Conservation (phyloP, 2,329 filamentous ascomycete genomes). For the Fulvia fulva region DNA sequence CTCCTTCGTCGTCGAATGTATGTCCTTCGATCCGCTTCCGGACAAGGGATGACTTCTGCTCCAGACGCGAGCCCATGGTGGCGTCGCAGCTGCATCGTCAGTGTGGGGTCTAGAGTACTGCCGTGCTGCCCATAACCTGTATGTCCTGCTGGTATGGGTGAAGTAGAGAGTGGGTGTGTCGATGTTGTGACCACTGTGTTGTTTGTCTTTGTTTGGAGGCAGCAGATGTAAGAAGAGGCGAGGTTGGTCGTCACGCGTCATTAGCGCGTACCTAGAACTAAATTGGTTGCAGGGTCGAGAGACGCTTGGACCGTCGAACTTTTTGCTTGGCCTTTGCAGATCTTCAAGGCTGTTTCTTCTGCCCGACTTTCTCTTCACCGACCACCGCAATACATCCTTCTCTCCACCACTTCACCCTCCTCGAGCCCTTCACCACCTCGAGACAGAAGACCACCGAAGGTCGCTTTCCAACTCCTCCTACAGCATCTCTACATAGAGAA, state of each 20-base stretch:
- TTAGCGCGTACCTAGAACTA: neutral
- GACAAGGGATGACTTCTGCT: slow-evolving; percentile 56
- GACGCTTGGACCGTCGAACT: neutral
- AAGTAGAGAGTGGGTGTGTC: neutral
- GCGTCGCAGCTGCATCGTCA: slow-evolving; percentile 11
- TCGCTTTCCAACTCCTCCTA: slow-evolving; percentile 5
- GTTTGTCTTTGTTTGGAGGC: neutral
- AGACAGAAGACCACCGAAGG: slow-evolving; percentile 16
- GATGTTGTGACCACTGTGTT: neutral
- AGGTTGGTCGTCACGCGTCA: neutral
- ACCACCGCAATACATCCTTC: neutral
- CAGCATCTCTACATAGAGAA: slow-evolving; percentile 4
- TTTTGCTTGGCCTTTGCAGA: neutral
- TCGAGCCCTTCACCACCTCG: neutral
- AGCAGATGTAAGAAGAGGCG: neutral
- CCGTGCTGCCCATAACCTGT: too few species aligned
- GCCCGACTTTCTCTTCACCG: neutral
- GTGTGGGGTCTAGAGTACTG: too few species aligned
- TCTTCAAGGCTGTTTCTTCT: neutral
- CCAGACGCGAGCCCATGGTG: slow-evolving; percentile 59
- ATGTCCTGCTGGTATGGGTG: neutral
- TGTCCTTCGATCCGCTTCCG: slow-evolving; percentile 64
- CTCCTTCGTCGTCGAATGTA: slow-evolving; percentile 71
- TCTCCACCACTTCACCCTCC: neutral
- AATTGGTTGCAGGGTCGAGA: neutral